These are phyloP conservation scores for Apiotrichum sp. DNA, from an alignment of 1,284 basidiomycete genomes.

Conservation along the genomic window DNA sequence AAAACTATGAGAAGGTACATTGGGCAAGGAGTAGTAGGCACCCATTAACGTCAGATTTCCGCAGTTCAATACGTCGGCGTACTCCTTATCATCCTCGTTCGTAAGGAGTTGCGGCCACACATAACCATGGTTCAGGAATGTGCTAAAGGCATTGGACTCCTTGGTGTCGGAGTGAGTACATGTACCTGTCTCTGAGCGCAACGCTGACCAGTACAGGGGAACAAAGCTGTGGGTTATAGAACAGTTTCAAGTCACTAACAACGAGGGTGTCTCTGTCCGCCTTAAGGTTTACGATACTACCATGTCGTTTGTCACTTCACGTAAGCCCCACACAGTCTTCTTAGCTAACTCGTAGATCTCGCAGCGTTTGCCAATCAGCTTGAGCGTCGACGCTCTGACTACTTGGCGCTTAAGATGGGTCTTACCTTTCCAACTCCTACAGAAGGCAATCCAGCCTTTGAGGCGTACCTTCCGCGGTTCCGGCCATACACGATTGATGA, in stretches of 20 bases:
- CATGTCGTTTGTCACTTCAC: slow-evolving; percentile 54
- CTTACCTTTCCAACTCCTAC: slow-evolving; percentile 26
- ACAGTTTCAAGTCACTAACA: neutral
- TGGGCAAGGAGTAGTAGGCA: no score
- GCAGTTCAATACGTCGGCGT: slow-evolving; percentile 42
- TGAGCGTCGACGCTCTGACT: slow-evolving; percentile 43
- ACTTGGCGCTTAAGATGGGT: slow-evolving; percentile 19
- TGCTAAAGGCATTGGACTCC: slow-evolving; percentile 36
- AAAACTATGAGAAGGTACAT: slow-evolving; percentile 28
- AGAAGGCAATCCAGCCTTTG: slow-evolving; percentile 25
- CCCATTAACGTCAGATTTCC: slow-evolving; percentile 22
- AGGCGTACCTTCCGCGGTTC: slow-evolving; percentile 29
- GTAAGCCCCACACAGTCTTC: slow-evolving; percentile 47
- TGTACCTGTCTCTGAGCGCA: neutral
- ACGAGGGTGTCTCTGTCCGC: slow-evolving; percentile 41
- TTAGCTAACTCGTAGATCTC: slow-evolving; percentile 45
- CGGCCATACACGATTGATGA: slow-evolving; percentile 25
- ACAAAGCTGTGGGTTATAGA: slow-evolving; percentile 24
- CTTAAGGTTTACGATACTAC: slow-evolving; percentile 42
- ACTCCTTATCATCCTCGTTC: slow-evolving; percentile 53
- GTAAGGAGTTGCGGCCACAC: slow-evolving; percentile 40
- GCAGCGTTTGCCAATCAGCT: slow-evolving; percentile 54
- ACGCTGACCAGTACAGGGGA: slow-evolving; percentile 34
- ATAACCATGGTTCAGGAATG: slow-evolving; percentile 27
- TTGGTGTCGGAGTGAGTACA: slow-evolving; percentile 37